Percentiles rank a stretch among this genome's conserved stretches.
phyloP scores from a whole-genome alignment of 371 early-diverging fungal genomes.

The Choanephora cucurbitarum region DNA sequence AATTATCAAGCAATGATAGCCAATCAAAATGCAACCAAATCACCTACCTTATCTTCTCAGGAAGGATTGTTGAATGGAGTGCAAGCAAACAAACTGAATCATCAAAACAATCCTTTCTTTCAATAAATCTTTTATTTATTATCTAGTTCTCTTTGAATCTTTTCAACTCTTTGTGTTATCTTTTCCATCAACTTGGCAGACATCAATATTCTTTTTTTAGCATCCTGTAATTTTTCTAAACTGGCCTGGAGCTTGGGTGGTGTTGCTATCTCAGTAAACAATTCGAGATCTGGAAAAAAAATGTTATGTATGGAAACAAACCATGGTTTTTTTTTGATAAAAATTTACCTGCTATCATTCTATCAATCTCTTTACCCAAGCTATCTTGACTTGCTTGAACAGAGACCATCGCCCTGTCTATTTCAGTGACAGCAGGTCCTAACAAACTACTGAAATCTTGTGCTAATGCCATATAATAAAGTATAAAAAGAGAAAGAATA shows the following conservation, averaged over 20 bases:
- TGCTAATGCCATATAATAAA: slow-evolving; percentile 20
- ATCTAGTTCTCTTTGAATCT: slow-evolving; percentile 34
- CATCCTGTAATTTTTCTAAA: slow-evolving; percentile 48
- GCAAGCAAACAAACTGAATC: too few species aligned
- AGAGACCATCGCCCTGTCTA: slow-evolving; percentile 55
- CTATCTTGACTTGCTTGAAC: slow-evolving; percentile 56
- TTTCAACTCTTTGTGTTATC: slow-evolving; percentile 52
- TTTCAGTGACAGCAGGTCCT: slow-evolving; percentile 53
- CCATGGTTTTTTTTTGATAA: background rate
- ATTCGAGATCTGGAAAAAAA: slow-evolving; percentile 45
- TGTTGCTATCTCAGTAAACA: slow-evolving; percentile 53
- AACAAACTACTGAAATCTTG: slow-evolving; percentile 49
- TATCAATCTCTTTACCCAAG: slow-evolving; percentile 60
- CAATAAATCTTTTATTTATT: slow-evolving; percentile 5
- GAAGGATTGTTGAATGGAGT: too few species aligned
- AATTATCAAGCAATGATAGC: slow-evolving; percentile 19
- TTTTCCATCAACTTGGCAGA: slow-evolving; percentile 49
- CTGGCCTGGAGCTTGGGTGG: slow-evolving; percentile 57
- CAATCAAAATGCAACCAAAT: background rate
- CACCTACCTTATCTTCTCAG: background rate
- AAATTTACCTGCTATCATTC: slow-evolving; percentile 52
- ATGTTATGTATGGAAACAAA: too few species aligned
- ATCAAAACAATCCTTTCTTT: background rate
- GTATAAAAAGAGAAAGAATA: slow-evolving; percentile 3
- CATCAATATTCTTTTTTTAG: slow-evolving; percentile 48